Evolutionary conservation across 106 monocot genomes (phyloP), one percentile per base, ranked within the genome.

Genomic region (Amphibolis antarctica): DNA sequence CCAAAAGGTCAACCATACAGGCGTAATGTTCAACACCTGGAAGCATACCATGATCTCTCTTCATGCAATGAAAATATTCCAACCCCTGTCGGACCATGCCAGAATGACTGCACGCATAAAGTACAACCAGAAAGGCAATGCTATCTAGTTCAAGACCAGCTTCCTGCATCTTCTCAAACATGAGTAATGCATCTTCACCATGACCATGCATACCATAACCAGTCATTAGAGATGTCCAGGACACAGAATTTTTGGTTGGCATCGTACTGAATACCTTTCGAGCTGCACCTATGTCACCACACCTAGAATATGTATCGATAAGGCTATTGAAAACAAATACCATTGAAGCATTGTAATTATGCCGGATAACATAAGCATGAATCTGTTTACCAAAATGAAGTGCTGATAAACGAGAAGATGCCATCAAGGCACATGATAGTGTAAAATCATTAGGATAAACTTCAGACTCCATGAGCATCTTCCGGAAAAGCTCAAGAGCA

Each of bases 221-320:
- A 12, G 76, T 74, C 80, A 92, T 82, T 62, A 92, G 60, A 0
- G 92, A 92, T 20, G 85, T 85, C 88, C 88, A 93, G 12, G 88
- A 85, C 26, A 88, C 85, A 15, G 27, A 30, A 51, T 88, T 85
- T 58, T 53, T 93, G 27, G 57, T 42, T 5, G 73, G 66, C 78
- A 81, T 93, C 44, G 9, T 57, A 64, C 69, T 53, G 27, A 93
- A 93, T n/a, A 85, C 78, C 27, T 56, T 69, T 15, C 54, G 63
- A 20, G 93, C 85, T 19, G 62, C 46, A 43, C 80, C 76, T 4
- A 93, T 63, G 60, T 85, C 76, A 10, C 88, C 93, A 28, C 85
- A 93, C 66, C 85, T 93, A 21, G 85, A 73, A 51, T 93, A 93
- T 82, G 85, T 85, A 73, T 93, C 85, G 19, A 93, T 78, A 3